Evolutionary conservation across 768 basidiomycete genomes (phyloP).

Genomic region (Tylopilus cervinicoccineus): DNA sequence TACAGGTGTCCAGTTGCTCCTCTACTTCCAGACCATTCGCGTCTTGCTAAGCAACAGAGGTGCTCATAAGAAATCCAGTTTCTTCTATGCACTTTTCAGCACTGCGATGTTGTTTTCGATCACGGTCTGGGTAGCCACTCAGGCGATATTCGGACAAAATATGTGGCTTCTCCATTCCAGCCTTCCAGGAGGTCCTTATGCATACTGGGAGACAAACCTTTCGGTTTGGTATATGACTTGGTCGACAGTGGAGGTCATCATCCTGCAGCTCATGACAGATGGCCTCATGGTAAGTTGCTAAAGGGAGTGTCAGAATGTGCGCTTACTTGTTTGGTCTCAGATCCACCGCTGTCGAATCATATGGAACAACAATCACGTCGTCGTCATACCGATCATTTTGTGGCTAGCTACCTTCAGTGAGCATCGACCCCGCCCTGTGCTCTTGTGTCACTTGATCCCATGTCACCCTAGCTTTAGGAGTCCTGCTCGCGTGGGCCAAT

Average conservation of each 20-base stretch:
- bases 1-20: too few relatives aligned
- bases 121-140: too few relatives aligned
- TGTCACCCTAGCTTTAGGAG: not conserved
- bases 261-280: constrained; percentile 34
- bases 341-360: constrained; percentile 37
- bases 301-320: not conserved
- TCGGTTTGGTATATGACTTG: constrained; percentile 30
- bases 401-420: constrained; percentile 23
- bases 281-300: constrained; percentile 20
- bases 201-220: constrained; percentile 10
- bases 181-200: not conserved
- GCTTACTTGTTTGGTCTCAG: constrained; percentile 23
- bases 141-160: too few relatives aligned
- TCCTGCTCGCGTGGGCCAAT: not conserved
- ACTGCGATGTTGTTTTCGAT: too few relatives aligned
- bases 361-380: constrained; percentile 23
- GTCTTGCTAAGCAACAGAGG: too few relatives aligned
- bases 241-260: constrained; percentile 26
- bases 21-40: too few relatives aligned
- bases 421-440: not conserved
- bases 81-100: too few relatives aligned
- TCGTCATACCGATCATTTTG: constrained; percentile 15
- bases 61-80: too few relatives aligned
- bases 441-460: not conserved
- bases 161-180: not conserved